Evolutionary conservation across 352 stramenopile genomes (phyloP), one percentile per base, ranked within the genome.

Genomic region (Pythium biforme): DNA sequence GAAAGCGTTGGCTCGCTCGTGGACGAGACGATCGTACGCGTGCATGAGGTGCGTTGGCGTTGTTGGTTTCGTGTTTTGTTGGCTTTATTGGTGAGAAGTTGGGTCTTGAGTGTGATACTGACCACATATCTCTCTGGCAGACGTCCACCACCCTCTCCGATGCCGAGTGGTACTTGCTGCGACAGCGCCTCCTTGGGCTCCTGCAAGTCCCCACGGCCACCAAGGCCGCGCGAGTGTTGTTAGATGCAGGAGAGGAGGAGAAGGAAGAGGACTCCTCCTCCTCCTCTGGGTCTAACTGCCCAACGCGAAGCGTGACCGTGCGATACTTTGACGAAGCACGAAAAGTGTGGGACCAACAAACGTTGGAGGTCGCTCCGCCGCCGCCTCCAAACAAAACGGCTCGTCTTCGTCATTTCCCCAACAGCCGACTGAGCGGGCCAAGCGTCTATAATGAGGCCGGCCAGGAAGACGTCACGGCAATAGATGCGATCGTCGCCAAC

Each of bases 181-280:
- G 86, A 52, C 90, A 96, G 66, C 78, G 81, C 39, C 73, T 97
- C 29, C 87, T 27, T 75, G 48, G 74, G 78, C 15, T 97, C 96
- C 70, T 92, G 94, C 74, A 81, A 96, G 66, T 84, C 89, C 59
- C 5, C 6, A 9, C 37, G 1, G 2, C 37, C 14, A n/a, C 12
- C 37, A 3, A 9, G 34, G 34, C 37, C 37, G 17, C 37, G 17
- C 14, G 6, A n/a, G 14, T 5, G 1, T 1, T 17, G 9, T 43
- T n/a, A n/a, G 37, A 20, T n/a, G n/a, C n/a, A 6, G 2, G 37
- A 17, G 37, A 12, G 14, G 37, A 43, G 37, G 6, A n/a, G 17
- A 43, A 10, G 37, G 2, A 34, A 10, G 31, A 45, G 19, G 39
- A n/a, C n/a, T n/a, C n/a, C n/a, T n/a, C n/a, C n/a, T n/a, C 39